A percentile compares a stretch with the other conserved stretches of the same genome.
These are phyloP conservation scores for Vaccinium corymbosum DNA, from an alignment of 148 eudicot genomes.

Conservation along the genomic window DNA sequence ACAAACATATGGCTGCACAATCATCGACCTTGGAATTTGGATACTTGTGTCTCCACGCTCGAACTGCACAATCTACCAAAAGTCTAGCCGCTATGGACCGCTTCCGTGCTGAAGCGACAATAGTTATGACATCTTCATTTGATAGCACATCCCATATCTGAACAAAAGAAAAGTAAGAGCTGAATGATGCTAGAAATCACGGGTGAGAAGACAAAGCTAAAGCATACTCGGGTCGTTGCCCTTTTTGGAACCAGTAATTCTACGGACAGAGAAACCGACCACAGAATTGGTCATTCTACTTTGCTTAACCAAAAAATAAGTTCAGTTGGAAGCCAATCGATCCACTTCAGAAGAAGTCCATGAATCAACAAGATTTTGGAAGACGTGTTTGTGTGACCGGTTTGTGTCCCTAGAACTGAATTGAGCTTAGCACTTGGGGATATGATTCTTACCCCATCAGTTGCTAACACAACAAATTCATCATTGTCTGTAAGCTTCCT, in stretches of 20 bases:
- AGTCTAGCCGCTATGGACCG: conserved; percentile 71
- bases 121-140: conserved; percentile 66
- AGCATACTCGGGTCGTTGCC: neutral
- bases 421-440: neutral
- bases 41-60: conserved; percentile 72
- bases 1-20: conserved; percentile 62
- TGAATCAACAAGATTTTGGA: neutral
- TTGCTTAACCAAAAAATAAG: too few relatives aligned
- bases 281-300: neutral
- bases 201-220: neutral
- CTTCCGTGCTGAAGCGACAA: conserved; percentile 59
- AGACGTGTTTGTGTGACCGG: neutral
- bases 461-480: conserved; percentile 82
- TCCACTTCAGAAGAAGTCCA: neutral
- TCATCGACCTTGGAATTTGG: conserved; percentile 65
- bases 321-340: too few relatives aligned
- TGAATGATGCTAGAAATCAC: neutral
- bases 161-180: neutral
- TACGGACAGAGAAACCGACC: neutral
- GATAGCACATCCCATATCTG: conserved; percentile 90
- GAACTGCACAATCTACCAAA: conserved; percentile 52
- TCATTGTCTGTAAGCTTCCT: conserved; percentile 57
- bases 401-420: neutral
- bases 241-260: neutral
- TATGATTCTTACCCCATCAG: conserved; percentile 76